Base-by-base conservation (phyloP, 2,329 filamentous ascomycete genomes). In the Trichoderma cornu-damae region DNA sequence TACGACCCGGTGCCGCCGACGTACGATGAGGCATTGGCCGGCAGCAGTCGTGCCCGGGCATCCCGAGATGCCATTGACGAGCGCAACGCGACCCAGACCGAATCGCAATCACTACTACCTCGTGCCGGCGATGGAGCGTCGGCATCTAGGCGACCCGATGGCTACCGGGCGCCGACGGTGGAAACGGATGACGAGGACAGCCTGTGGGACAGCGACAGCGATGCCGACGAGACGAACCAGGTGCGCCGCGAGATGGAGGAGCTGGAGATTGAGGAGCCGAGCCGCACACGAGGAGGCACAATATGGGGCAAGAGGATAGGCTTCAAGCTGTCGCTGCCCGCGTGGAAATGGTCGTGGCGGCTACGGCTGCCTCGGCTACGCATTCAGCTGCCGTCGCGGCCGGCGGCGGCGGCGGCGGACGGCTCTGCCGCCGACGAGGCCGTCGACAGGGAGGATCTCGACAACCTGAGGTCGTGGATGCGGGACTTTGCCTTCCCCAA, bases 201-300 rank as follows among this genome's bases (percentile, higher is more conserved):
- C 63, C 68, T 77, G 24, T 76, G 82, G 72, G 75, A 77, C 26
- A 74, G 72, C 20, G 75, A 75, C 9, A 75, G 73, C 52, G 75
- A 75, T 48, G 69, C 70, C 38, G 79, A 71, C 30, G 80, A 88
- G 62, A 83, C 83, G 35, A 83, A 82, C 30, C 83, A 85, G 61
- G 80, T 94, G 65, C 85, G 89, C 61, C 82, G 87, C 63, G 89
- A 94, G 73, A 87, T 97, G 76, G 84, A 95, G 68, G 88, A 96
- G 79, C 85, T 96, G 80, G 90, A 95, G 64, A 83, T 95, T 40
- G 82, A 90, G 66, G 90, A 95, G 64, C 83, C 84, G 26, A 70
- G 74, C 48, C 68, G 71, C 58, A 65, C 73, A 54, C 70, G 73
- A 28, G 38, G 50, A 35, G 69, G 76, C 22, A 77, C 75, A 2